Evolutionary conservation across 192 early-diverging fungal genomes (phyloP).

Genomic region (Lobosporangium transversale): DNA sequence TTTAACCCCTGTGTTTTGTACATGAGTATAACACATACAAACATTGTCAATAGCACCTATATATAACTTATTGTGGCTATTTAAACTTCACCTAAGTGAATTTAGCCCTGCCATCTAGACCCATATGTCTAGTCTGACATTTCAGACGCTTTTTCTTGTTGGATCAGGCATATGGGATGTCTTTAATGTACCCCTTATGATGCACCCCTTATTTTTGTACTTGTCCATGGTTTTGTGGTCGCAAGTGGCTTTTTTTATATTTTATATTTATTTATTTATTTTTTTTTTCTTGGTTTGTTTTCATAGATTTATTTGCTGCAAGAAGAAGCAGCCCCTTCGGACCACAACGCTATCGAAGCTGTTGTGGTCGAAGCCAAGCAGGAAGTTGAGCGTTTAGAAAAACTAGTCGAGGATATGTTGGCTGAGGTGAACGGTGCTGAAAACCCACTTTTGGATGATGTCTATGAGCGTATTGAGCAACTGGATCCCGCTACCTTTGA

Average conservation of each 20-base stretch:
- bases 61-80: no score
- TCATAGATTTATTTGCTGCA: constrained; percentile 89
- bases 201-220: background rate
- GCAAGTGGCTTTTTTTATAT: background rate
- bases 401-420: constrained; percentile 91
- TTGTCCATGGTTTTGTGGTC: background rate
- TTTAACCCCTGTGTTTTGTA: no score
- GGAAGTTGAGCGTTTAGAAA: constrained; percentile 93
- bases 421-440: constrained; percentile 85
- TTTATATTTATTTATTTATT: background rate
- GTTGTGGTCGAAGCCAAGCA: constrained; percentile 90
- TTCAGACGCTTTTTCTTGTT: no score
- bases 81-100: no score
- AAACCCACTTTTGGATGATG: constrained; percentile 88
- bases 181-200: no score
- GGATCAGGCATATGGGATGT: background rate
- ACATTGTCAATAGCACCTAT: no score
- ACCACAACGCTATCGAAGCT: constrained; percentile 89
- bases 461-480: constrained; percentile 96
- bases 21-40: no score
- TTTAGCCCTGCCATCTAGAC: no score
- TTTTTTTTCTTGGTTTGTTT: background rate
- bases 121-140: no score
- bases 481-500: constrained; percentile 97
- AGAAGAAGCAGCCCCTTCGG: constrained; percentile 95